Conservation (phyloP, 768 basidiomycete genomes). For the Pleurotus tuoliensis region DNA sequence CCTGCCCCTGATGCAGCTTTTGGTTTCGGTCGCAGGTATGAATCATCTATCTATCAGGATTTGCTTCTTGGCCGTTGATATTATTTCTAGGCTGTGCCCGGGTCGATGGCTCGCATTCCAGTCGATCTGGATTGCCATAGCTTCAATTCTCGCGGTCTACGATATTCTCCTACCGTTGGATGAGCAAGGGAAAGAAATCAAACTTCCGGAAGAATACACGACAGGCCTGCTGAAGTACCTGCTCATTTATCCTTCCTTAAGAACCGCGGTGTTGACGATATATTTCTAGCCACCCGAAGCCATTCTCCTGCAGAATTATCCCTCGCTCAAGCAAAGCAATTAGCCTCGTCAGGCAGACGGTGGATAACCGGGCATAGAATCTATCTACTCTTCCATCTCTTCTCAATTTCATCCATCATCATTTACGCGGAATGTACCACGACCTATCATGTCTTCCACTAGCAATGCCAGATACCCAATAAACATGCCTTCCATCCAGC, state of each 20-base stretch:
- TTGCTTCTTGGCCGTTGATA: conserved; percentile 18
- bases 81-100: conserved; percentile 37
- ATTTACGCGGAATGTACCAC: too few relatives aligned
- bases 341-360: conserved; percentile 26
- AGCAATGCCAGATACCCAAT: conserved; percentile 47
- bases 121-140: conserved; percentile 38
- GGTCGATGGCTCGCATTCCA: conserved; percentile 40
- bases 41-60: conserved; percentile 7
- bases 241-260: background rate
- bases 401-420: too few relatives aligned
- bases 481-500: conserved; percentile 32
- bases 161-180: conserved; percentile 33
- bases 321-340: conserved; percentile 29
- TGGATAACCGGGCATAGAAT: background rate
- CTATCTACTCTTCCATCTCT: too few relatives aligned
- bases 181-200: conserved; percentile 29
- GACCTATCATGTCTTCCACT: background rate
- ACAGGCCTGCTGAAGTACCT: conserved; percentile 31
- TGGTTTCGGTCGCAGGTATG: conserved; percentile 22
- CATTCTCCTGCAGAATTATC: conserved; percentile 33
- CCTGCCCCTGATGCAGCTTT: conserved; percentile 6
- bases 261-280: background rate
- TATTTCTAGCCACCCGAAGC: conserved; percentile 33
- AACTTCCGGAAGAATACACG: conserved; percentile 29
- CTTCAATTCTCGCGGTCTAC: conserved; percentile 35